Evolutionary conservation across 2,329 filamentous ascomycete species (phyloP).

Genomic region (Erysiphe neolycopersici): DNA sequence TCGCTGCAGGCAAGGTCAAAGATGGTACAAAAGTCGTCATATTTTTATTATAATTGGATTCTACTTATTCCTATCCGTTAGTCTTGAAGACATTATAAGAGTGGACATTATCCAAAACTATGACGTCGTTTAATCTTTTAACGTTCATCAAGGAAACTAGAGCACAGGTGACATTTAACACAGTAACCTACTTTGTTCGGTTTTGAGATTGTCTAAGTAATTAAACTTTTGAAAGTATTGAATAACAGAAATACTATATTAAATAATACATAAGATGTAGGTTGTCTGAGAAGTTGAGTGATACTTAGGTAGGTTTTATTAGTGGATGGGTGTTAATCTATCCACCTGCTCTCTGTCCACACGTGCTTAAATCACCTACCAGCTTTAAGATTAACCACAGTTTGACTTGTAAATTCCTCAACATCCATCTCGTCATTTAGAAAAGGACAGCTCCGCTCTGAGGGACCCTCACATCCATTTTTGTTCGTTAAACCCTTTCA

Average conservation of each 20-base stretch:
- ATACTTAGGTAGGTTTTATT: too few relatives aligned
- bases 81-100: too few relatives aligned
- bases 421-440: conserved; percentile 3
- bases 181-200: too few relatives aligned
- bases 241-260: too few relatives aligned
- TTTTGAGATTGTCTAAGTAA: neutral
- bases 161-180: too few relatives aligned
- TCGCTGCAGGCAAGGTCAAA: conserved; percentile 41
- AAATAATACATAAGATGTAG: too few relatives aligned
- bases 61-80: too few relatives aligned
- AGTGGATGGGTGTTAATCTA: neutral
- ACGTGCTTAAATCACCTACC: neutral
- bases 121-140: too few relatives aligned
- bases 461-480: conserved; percentile 7
- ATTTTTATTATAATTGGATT: conserved; percentile 9
- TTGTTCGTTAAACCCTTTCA: conserved; percentile 13
- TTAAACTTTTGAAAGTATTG: neutral
- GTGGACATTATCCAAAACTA: too few relatives aligned
- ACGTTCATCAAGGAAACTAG: too few relatives aligned
- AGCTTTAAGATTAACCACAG: too few relatives aligned
- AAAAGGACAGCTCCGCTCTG: conserved; percentile 5
- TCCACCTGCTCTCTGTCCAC: neutral
- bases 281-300: too few relatives aligned
- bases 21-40: conserved; percentile 68
- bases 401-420: neutral